phyloP scores from a whole-genome alignment of 2,329 filamentous ascomycete species.

The Onygena corvina region DNA sequence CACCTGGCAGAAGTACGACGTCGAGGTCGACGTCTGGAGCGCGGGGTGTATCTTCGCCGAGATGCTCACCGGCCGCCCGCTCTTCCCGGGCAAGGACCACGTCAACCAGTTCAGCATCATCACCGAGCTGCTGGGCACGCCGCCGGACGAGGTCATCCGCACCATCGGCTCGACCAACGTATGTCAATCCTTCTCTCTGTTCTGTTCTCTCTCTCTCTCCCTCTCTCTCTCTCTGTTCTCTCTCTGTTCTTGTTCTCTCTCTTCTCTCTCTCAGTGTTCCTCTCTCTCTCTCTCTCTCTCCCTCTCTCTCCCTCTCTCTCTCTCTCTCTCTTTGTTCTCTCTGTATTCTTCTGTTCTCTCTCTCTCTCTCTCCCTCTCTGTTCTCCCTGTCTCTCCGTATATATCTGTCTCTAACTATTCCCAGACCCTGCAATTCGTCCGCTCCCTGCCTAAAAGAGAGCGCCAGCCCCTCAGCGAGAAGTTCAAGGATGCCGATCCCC shows the following conservation, averaged over 20 bases:
- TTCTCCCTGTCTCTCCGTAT: not conserved
- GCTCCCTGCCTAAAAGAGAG: slow-evolving; percentile 90
- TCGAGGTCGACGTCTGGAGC: slow-evolving; percentile 99
- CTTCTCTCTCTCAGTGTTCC: too few relatives aligned
- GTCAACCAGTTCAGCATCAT: slow-evolving; percentile 99
- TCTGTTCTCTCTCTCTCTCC: not conserved
- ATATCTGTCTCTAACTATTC: not conserved
- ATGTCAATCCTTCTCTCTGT: too few relatives aligned
- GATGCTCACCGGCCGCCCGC: slow-evolving; percentile 85
- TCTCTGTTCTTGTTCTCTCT: not conserved
- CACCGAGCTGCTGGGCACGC: slow-evolving; percentile 89
- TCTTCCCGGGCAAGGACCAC: slow-evolving; percentile 98
- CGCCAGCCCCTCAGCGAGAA: slow-evolving; percentile 75
- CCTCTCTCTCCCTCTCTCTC: not conserved
- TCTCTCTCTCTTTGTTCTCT: not conserved
- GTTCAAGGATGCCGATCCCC: slow-evolving; percentile 87
- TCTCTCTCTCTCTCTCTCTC: not conserved
- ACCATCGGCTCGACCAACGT: slow-evolving; percentile 98
- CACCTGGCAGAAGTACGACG: slow-evolving; percentile 99
- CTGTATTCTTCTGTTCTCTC: not conserved
- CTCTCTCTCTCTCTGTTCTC: not conserved
- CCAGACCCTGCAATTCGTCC: slow-evolving; percentile 89
- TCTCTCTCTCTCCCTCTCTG: not conserved
- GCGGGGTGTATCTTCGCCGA: slow-evolving; percentile 98
- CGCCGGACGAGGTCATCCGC: slow-evolving; percentile 95